Percentiles rank a stretch among this genome's conserved stretches.
phyloP scores from a whole-genome alignment of 345 rosid genomes.

The Arabidopsis thaliana region DNA sequence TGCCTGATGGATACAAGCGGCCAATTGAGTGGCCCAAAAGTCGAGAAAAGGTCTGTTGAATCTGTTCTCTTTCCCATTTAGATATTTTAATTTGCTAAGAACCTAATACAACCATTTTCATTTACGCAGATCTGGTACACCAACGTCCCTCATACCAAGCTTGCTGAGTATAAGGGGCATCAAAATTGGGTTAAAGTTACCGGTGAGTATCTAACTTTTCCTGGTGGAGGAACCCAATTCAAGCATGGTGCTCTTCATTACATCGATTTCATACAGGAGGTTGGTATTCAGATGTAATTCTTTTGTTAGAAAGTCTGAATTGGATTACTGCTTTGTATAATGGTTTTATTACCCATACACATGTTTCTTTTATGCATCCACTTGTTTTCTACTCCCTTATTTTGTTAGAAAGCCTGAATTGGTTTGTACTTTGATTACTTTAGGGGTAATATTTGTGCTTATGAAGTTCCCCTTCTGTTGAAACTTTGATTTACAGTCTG shows the following conservation, averaged over 20 bases:
- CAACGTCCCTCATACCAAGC: conserved; percentile 93
- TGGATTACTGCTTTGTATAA: neutral
- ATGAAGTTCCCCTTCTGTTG: conserved; percentile 28
- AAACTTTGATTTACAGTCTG: conserved; percentile 61
- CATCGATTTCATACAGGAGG: conserved; percentile 94
- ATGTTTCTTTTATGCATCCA: conserved; percentile 7
- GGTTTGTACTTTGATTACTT: neutral
- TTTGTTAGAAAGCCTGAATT: neutral
- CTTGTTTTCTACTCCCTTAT: conserved; percentile 16
- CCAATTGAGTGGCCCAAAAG: conserved; percentile 93
- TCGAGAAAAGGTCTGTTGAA: conserved; percentile 78
- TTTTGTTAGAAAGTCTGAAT: conserved; percentile 16
- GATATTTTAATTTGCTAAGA: neutral
- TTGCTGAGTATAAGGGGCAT: conserved; percentile 90
- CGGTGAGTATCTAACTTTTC: conserved; percentile 95
- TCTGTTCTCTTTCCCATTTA: neutral
- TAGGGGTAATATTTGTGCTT: conserved; percentile 8
- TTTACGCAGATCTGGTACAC: conserved; percentile 82
- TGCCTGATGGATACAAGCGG: conserved; percentile 83
- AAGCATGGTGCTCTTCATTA: conserved; percentile 92
- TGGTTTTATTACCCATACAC: conserved; percentile 3
- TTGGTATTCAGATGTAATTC: conserved; percentile 40
- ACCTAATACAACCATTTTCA: conserved; percentile 17
- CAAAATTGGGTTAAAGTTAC: conserved; percentile 97
- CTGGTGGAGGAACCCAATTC: conserved; percentile 99